phyloP scores from a whole-genome alignment of 768 basidiomycete species.

The Tylopilus vinaceipallidus region DNA sequence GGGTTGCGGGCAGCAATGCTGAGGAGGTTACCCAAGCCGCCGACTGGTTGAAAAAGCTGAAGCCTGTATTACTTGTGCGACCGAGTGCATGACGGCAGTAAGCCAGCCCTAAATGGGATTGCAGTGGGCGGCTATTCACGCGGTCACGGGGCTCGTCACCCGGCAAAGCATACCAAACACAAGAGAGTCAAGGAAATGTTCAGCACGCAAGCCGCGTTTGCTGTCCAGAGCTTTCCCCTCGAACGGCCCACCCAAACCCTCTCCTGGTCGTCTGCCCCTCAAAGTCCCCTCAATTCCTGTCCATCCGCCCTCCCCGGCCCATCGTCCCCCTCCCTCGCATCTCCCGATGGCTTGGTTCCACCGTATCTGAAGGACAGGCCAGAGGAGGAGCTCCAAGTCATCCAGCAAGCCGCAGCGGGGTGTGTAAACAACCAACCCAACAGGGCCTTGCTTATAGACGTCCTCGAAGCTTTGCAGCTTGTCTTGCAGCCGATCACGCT shows the following conservation, averaged over 20 bases:
- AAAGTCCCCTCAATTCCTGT: slow-evolving; percentile 2
- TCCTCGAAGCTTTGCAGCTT: slow-evolving; percentile 48
- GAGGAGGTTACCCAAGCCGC: slow-evolving; percentile 76
- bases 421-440: slow-evolving; percentile 25
- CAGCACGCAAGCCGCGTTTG: slow-evolving; percentile 27
- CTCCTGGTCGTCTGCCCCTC: slow-evolving; percentile 2
- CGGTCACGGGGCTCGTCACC: slow-evolving; percentile 37
- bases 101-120: slow-evolving; percentile 34
- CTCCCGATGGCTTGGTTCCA: slow-evolving; percentile 27
- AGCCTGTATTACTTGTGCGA: slow-evolving; percentile 31
- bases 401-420: slow-evolving; percentile 49
- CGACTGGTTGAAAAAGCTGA: slow-evolving; percentile 65
- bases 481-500: slow-evolving; percentile 62
- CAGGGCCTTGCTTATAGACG: slow-evolving; percentile 14
- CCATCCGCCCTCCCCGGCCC: slow-evolving; percentile 26
- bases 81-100: not conserved
- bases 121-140: slow-evolving; percentile 26
- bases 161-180: slow-evolving; percentile 40
- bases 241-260: slow-evolving; percentile 2
- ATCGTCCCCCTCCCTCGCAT: slow-evolving; percentile 13
- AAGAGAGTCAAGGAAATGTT: slow-evolving; percentile 35
- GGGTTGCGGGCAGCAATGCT: slow-evolving; percentile 73
- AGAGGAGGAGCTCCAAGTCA: slow-evolving; percentile 51
- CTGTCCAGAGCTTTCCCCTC: slow-evolving; percentile 29
- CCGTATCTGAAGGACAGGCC: slow-evolving; percentile 38